Base-by-base conservation (phyloP, 2,329 filamentous ascomycete species). In the Colletotrichum sp. region DNA sequence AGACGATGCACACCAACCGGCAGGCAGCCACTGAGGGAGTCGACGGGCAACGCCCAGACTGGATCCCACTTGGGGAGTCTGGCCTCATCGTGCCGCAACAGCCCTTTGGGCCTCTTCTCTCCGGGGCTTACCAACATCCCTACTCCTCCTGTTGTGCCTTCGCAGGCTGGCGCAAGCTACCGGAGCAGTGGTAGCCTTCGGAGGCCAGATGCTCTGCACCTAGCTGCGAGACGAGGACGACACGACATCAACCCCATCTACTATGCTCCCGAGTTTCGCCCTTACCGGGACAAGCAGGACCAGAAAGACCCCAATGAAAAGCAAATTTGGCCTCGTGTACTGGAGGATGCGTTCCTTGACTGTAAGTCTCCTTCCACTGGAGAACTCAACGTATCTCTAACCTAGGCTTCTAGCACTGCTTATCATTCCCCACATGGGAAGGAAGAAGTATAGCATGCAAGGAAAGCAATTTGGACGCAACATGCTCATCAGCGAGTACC, bases 401-500 rank as follows among this genome's bases (percentile, higher is more conserved):
- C 44, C 22, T 1, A 13, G 22, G 30, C 30, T 59, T 26, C 18
- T 76, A 94, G 92, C 92, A 71, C 88, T 94, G 15, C 85, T 93
- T 66, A 85, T 93, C 65, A 92, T 94, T 82, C 92, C 92, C 60
- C 89, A 90, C 78, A 93, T 94, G 89, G 92, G 92, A 36, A 88
- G 92, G 67, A 89, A 91, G 80, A 94, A 94, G 84, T 93, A 92
- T 81, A 92, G 90, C 75, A 92, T 92, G 84, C 89, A 90, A 77
- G 89, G 90, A 44, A 90, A 92, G 81, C 90, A 91, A 52, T 91
- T 92, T 79, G 92, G 93, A 6, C 90, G 93, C 65, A 94, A 94
- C 84, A 93, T 93, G 89, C 87, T 94, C 72, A 93, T 94, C 80
- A 90, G 89, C 80, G 91, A 93, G 83, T 94, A 94, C 83, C 88